Base-by-base conservation (phyloP, 805 yeast genomes). In the Ogataea parapolymorpha region DNA sequence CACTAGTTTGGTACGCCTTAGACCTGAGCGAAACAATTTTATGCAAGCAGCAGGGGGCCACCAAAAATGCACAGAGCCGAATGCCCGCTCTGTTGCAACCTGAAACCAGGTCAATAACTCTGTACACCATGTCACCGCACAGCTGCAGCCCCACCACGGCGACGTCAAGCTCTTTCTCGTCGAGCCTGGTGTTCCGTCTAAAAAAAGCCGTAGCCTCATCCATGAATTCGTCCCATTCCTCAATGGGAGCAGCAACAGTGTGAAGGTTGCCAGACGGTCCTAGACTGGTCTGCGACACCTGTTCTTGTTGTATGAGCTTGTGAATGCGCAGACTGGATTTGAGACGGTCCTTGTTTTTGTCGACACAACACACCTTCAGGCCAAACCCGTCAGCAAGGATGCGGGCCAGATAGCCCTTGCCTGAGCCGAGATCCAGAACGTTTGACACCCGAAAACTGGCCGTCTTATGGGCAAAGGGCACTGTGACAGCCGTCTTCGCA, bases 361-460 rank as follows among this genome's bases (percentile, higher is more conserved):
- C 66, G 2, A 56, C 51, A 32, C 63, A 56, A 13, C 54, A 49
- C 5, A 51, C 42, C 10, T 34, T 42, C 8, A 42, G 29, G 10
- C 18, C 33, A 36, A 42, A 52, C 11, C 46, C 34, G 32, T 51
- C 50, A 1, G 49, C 41, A 9, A 61, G 32, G 4, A 61, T 36
- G 12, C 65, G 42, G 3, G 58, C 50, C 16, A 61, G 32, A 31
- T 58, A 56, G 6, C 65, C 65, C 33, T 59, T 61, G 4, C 66
- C 66, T 1, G 64, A 55, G 7, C 60, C 66, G 14, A 61, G 42
- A 31, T 61, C 66, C 10, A 59, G 34, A 0, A 57, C 37, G 32
- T 27, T 40, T 5, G 27, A 33, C 1, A 32, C 26, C 15, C 38
- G 32, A 13, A 39, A 32, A 12, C 30, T 17, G 5, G 42, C 41